These are phyloP conservation scores for Magnaporthiopsis poae DNA, from an alignment of 2,329 filamentous ascomycete species.

Conservation along the genomic window DNA sequence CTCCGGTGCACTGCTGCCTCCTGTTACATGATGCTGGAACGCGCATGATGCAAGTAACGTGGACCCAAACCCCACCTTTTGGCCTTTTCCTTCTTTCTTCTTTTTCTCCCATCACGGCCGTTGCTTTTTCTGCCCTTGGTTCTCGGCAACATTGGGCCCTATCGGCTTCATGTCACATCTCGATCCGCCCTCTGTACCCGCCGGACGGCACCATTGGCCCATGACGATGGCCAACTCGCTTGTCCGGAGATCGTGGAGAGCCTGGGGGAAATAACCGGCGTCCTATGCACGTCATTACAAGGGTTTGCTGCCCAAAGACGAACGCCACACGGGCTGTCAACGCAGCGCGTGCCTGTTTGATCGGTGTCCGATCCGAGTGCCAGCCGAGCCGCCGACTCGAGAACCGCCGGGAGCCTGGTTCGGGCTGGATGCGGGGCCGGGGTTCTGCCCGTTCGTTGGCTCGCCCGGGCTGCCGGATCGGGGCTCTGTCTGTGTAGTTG, in stretches of 20 bases:
- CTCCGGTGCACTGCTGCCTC: neutral
- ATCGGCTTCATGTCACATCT: too few relatives aligned
- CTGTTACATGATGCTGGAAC: neutral
- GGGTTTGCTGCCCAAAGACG: neutral
- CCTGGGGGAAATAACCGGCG: neutral
- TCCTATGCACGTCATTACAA: neutral
- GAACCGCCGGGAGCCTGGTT: neutral
- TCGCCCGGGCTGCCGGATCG: neutral
- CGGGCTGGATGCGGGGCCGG: neutral
- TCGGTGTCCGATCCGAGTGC: neutral
- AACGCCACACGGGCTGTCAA: neutral
- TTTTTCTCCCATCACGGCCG: too few relatives aligned
- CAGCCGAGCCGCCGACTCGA: neutral
- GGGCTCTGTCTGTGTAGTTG: too few relatives aligned
- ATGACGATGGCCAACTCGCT: too few relatives aligned
- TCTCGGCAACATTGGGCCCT: too few relatives aligned
- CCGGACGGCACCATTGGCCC: too few relatives aligned
- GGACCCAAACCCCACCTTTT: neutral
- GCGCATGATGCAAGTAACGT: neutral
- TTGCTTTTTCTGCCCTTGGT: too few relatives aligned
- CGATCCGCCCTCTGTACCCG: too few relatives aligned
- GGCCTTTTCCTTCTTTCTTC: too few relatives aligned
- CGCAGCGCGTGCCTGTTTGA: neutral
- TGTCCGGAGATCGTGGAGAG: too few relatives aligned
- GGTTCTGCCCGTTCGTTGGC: neutral